phyloP scores from a whole-genome alignment of 352 stramenopile genomes.

The Phytopythium boreale region DNA sequence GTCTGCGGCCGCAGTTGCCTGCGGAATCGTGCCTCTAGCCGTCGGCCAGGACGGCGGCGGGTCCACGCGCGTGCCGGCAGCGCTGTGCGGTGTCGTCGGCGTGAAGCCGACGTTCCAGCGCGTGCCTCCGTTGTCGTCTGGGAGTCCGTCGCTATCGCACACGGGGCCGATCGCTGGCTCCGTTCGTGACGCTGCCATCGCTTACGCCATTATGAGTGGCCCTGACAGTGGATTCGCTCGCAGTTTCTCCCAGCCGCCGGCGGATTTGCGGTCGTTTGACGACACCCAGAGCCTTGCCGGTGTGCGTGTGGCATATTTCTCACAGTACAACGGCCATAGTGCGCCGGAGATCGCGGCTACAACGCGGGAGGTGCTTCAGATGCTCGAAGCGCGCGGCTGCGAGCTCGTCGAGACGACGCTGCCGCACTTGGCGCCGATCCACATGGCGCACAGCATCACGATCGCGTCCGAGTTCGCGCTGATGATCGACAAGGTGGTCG shows the following conservation, averaged over 20 bases:
- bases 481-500: constrained; percentile 61
- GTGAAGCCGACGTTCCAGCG: constrained; percentile 87
- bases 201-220: constrained; percentile 81
- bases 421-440: constrained; percentile 72
- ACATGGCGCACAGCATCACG: constrained; percentile 81
- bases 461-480: constrained; percentile 84
- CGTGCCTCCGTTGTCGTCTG: constrained; percentile 46
- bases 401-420: constrained; percentile 73
- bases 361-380: constrained; percentile 41
- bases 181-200: constrained; percentile 80
- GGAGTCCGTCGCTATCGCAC: constrained; percentile 67
- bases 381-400: constrained; percentile 51
- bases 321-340: constrained; percentile 66
- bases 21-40: constrained; percentile 83
- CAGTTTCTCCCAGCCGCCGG: constrained; percentile 42
- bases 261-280: constrained; percentile 57
- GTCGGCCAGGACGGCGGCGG: constrained; percentile 88
- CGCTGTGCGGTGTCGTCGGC: constrained; percentile 86
- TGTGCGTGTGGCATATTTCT: constrained; percentile 80
- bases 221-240: constrained; percentile 45
- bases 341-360: constrained; percentile 49
- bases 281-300: constrained; percentile 52
- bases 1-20: constrained; percentile 83
- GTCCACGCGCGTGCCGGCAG: constrained; percentile 87
- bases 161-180: constrained; percentile 79